Evolutionary conservation across 2,329 filamentous ascomycete species (phyloP), one percentile per base, ranked within the genome.

Genomic region (Fusarium marasasianum): DNA sequence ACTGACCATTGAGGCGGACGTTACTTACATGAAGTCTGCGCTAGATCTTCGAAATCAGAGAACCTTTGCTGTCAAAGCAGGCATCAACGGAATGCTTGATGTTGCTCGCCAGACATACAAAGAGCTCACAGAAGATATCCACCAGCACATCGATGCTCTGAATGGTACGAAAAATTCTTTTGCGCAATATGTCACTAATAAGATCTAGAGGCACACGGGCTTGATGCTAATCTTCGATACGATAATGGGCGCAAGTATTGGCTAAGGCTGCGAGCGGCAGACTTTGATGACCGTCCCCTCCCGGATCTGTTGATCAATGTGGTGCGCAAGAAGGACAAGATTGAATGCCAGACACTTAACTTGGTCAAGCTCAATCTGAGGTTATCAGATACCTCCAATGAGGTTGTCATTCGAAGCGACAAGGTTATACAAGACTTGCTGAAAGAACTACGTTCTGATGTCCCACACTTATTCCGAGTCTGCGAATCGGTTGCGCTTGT

Each of bases 41-140:
- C 86, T 98, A 9, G 96, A 98, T 71, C 86, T 98, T 64, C 90
- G 95, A 20, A 97, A 98, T 70, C 96, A 98, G 80, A 88, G 96
- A 72, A 94, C 93, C 2, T 98, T 97, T 83, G 96, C 96, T 29
- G 92, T 98, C 38, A 96, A 93, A 84, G 90, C 94, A 51, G 94
- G 94, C 1, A 91, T 96, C 47, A 95, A 94, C 76, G 94, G 94
- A 6, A 88, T 98, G 64, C 89, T 98, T 8, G 96, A 98, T 82
- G 93, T 98, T 43, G 94, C 94, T 40, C 90, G 95, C 10, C 92
- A 95, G 77, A 94, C 94, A 0, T 98, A 96, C 83, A 97, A 96
- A 77, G 96, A 98, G 80, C 91, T 93, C 4, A 96, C 92, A 10
- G 89, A 92, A 55, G 94, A 98, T 80, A 90, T 94, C 8, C 89